Evolutionary conservation across 2,329 filamentous ascomycete species (phyloP).

Genomic region (Herpotrichia juniperi): DNA sequence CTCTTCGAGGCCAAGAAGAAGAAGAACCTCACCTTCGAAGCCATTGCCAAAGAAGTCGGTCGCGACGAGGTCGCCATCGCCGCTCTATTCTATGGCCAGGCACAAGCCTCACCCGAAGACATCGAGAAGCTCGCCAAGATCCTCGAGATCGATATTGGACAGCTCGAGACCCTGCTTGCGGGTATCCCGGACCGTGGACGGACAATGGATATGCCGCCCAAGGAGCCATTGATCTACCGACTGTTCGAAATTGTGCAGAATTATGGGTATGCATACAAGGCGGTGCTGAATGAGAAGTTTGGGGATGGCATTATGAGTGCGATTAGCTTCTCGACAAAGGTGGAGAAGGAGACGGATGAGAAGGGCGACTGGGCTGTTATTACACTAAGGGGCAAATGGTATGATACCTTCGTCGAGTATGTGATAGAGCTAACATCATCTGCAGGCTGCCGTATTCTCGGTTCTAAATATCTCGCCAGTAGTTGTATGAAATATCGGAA

Average conservation of each 20-base stretch:
- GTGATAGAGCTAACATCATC: constrained; percentile 15
- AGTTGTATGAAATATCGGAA: not conserved
- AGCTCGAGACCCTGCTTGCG: constrained; percentile 67
- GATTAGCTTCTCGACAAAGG: constrained; percentile 86
- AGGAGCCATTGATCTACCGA: constrained; percentile 86
- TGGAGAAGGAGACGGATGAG: constrained; percentile 91
- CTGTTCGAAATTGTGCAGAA: constrained; percentile 96
- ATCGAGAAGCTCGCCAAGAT: constrained; percentile 69
- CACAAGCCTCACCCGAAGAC: constrained; percentile 74
- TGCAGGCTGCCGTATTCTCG: constrained; percentile 56
- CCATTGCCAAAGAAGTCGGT: constrained; percentile 74
- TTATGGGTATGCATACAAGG: constrained; percentile 96
- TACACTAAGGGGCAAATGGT: constrained; percentile 84
- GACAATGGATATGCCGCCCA: constrained; percentile 80
- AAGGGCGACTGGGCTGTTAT: constrained; percentile 87
- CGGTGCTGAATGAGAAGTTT: constrained; percentile 89
- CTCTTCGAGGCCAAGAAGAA: constrained; percentile 83
- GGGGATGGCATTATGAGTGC: constrained; percentile 91
- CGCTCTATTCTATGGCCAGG: constrained; percentile 89
- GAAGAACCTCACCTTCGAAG: constrained; percentile 78
- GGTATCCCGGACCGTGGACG: constrained; percentile 83
- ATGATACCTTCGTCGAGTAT: constrained; percentile 37
- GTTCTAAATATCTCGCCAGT: constrained; percentile 40
- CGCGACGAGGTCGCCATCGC: constrained; percentile 85
- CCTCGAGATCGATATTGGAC: constrained; percentile 64